Percentiles rank a stretch among this genome's conserved stretches.
phyloP scores from a whole-genome alignment of 768 basidiomycete species.

The Nidula microcarpa region DNA sequence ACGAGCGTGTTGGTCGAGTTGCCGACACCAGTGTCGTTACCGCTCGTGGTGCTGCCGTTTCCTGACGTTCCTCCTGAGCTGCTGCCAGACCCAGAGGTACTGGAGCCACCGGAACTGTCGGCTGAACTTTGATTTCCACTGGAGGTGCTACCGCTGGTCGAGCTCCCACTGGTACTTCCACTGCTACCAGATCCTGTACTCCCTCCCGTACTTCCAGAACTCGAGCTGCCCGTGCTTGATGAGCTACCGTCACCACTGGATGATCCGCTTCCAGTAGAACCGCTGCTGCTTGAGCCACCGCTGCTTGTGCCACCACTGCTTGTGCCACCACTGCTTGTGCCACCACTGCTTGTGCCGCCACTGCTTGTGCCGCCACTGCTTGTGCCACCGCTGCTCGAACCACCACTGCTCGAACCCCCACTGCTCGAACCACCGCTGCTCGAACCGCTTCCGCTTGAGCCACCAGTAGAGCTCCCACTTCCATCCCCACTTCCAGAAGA shows the following conservation, averaged over 20 bases:
- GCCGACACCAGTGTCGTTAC: not conserved
- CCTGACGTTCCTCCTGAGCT: not conserved
- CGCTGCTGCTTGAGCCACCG: not conserved
- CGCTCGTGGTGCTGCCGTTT: not conserved
- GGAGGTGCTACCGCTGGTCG: constrained; percentile 2
- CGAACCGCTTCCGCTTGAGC: constrained; percentile 5
- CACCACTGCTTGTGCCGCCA: constrained; percentile 4
- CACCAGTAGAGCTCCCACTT: constrained; percentile 5
- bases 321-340: constrained; percentile 8
- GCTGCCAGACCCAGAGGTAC: not conserved
- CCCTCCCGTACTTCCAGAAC: constrained; percentile 5
- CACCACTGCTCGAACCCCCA: constrained; percentile 1
- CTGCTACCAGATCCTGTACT: constrained; percentile 3
- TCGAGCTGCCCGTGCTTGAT: not conserved
- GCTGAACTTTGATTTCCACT: constrained; percentile 4
- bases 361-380: constrained; percentile 7
- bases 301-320: constrained; percentile 6
- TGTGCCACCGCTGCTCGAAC: constrained; percentile 6
- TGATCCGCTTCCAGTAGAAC: constrained; percentile 1
- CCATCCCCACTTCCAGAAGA: constrained; percentile 1
- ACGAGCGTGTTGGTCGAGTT: not conserved
- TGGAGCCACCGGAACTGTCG: constrained; percentile 1
- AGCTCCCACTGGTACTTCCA: not conserved
- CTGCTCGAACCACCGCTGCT: constrained; percentile 6
- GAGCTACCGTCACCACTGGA: not conserved